phyloP scores from a whole-genome alignment of 768 basidiomycete genomes.

The Boletus patriciae region DNA sequence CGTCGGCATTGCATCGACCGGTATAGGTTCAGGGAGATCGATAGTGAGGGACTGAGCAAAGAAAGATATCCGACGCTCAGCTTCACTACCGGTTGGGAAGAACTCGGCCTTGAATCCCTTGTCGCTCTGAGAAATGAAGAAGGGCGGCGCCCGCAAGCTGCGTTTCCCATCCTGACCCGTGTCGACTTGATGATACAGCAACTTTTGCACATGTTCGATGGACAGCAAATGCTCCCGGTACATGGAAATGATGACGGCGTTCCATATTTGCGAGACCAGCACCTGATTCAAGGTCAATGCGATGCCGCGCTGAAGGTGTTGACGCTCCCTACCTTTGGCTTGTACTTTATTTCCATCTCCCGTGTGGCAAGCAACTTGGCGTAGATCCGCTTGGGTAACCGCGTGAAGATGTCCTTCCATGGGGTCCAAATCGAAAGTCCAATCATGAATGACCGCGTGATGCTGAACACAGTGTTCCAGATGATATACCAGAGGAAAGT shows the following conservation, averaged over 20 bases:
- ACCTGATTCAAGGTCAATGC: constrained; percentile 50
- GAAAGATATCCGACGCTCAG: constrained; percentile 97
- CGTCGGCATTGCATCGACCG: constrained; percentile 99
- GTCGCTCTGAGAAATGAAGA: constrained; percentile 96
- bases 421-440: constrained; percentile 99
- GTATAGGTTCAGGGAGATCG: constrained; percentile 87
- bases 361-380: constrained; percentile 90
- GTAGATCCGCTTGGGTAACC: constrained; percentile 95
- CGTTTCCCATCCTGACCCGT: constrained; percentile 80
- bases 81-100: constrained; percentile 93
- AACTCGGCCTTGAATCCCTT: constrained; percentile 84
- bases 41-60: constrained; percentile 98
- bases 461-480: constrained; percentile 95
- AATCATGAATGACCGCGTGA: constrained; percentile 82
- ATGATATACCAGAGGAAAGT: constrained; percentile 99
- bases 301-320: background rate
- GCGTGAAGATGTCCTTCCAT: constrained; percentile 96
- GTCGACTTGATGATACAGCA: constrained; percentile 97
- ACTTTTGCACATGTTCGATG: constrained; percentile 97
- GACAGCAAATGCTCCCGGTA: constrained; percentile 98
- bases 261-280: constrained; percentile 98
- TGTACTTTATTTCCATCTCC: constrained; percentile 98
- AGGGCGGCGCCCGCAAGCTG: constrained; percentile 90
- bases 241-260: constrained; percentile 99
- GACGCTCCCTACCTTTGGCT: constrained; percentile 79